Evolutionary conservation across 2,329 filamentous ascomycete species (phyloP).

Genomic region (Trichoderma hamatum): DNA sequence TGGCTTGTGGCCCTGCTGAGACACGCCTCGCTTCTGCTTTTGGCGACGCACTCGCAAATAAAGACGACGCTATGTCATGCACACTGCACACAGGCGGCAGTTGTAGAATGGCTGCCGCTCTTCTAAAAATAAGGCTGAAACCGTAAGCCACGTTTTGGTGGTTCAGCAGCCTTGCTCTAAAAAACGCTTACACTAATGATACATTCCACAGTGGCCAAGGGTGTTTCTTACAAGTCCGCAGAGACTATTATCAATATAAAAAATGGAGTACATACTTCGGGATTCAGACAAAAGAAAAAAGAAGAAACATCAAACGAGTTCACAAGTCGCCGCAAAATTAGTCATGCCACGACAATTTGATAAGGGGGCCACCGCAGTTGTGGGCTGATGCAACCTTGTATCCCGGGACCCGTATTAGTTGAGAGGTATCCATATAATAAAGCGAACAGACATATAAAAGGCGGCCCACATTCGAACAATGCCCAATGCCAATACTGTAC

Average conservation of each 20-base stretch:
- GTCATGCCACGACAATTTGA: conserved; percentile 7
- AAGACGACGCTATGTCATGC: neutral
- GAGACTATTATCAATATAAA: neutral
- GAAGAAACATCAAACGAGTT: neutral
- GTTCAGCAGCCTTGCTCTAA: neutral
- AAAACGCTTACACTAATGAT: neutral
- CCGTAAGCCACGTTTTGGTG: neutral
- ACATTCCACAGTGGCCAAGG: neutral
- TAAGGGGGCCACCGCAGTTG: conserved; percentile 1
- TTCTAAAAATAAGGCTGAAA: neutral
- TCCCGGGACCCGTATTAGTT: neutral
- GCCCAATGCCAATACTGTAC: neutral
- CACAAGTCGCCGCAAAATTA: neutral
- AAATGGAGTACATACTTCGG: neutral
- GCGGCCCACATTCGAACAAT: neutral
- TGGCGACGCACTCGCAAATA: neutral
- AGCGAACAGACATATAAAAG: neutral
- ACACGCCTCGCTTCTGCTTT: neutral
- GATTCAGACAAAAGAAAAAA: neutral
- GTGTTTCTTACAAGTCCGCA: neutral
- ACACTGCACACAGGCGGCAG: neutral
- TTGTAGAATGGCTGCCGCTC: neutral
- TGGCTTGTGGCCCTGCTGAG: neutral
- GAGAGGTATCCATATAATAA: neutral
- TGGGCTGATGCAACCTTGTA: conserved; percentile 10